Percentiles rank a stretch among this genome's conserved stretches.
Conservation (phyloP, 352 stramenopile genomes). For the Phytopythium litorale region DNA sequence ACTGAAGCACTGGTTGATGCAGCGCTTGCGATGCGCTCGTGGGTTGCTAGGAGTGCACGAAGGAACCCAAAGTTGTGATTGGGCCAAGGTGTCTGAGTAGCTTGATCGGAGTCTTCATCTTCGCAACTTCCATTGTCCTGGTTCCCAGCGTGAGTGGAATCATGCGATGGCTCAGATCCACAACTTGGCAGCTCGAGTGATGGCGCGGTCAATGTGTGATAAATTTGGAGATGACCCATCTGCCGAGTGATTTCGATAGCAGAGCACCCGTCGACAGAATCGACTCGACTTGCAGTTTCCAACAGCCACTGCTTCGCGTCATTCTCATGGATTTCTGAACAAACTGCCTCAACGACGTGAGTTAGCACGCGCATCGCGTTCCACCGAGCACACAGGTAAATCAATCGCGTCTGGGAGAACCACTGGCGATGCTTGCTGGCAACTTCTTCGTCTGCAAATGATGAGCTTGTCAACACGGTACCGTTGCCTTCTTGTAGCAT, state of each 20-base stretch:
- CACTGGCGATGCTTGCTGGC: background rate
- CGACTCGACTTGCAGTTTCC: background rate
- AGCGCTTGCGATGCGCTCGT: background rate
- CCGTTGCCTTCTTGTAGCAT: background rate
- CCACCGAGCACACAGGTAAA: slow-evolving; percentile 26
- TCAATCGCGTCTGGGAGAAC: background rate
- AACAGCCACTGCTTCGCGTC: background rate
- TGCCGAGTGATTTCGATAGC: slow-evolving; percentile 24
- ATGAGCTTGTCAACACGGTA: background rate
- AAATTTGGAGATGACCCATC: slow-evolving; percentile 14
- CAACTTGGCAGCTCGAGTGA: background rate
- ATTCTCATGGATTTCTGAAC: background rate
- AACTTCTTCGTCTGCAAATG: too few species aligned
- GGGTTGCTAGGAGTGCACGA: background rate
- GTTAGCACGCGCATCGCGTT: slow-evolving; percentile 26
- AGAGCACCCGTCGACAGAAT: slow-evolving; percentile 14
- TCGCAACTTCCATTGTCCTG: too few species aligned
- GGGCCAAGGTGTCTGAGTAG: background rate
- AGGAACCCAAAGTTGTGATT: background rate
- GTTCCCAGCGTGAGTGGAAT: background rate
- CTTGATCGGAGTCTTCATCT: background rate
- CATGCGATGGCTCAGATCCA: background rate
- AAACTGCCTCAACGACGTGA: background rate
- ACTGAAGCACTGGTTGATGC: background rate
- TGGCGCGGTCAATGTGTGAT: background rate